Evolutionary conservation across 768 basidiomycete genomes (phyloP).

Genomic region (Phlebiopsis gigantea): DNA sequence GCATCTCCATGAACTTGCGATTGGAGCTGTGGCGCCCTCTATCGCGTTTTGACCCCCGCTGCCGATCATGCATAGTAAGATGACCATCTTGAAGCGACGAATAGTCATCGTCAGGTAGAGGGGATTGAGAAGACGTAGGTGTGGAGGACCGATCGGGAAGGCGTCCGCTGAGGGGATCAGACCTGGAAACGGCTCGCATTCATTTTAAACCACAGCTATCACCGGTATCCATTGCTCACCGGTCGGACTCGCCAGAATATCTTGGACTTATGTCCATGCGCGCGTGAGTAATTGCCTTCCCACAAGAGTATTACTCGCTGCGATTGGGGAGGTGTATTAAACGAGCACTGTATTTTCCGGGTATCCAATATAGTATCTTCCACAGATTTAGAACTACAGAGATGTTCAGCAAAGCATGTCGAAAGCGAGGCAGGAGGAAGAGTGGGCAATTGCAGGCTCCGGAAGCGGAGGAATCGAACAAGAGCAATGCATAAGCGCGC

Average conservation of each 20-base stretch:
- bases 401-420: neutral
- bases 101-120: neutral
- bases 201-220: neutral
- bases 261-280: neutral
- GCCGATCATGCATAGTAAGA: neutral
- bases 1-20: conserved; percentile 20
- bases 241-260: conserved; percentile 13
- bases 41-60: conserved; percentile 12
- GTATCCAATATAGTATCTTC: neutral
- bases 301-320: neutral
- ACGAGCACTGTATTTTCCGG: neutral
- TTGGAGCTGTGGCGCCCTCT: conserved; percentile 17
- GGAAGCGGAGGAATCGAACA: neutral
- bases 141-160: neutral
- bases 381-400: neutral
- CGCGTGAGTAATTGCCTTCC: neutral
- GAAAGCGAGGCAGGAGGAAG: neutral
- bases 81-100: neutral
- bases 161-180: neutral
- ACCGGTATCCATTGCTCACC: conserved; percentile 5
- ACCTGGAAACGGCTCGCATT: neutral
- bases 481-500: neutral
- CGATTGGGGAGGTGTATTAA: neutral
- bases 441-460: neutral
- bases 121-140: neutral